Evolutionary conservation across 805 yeast genomes (phyloP).

Genomic region (Yarrowia sp.): DNA sequence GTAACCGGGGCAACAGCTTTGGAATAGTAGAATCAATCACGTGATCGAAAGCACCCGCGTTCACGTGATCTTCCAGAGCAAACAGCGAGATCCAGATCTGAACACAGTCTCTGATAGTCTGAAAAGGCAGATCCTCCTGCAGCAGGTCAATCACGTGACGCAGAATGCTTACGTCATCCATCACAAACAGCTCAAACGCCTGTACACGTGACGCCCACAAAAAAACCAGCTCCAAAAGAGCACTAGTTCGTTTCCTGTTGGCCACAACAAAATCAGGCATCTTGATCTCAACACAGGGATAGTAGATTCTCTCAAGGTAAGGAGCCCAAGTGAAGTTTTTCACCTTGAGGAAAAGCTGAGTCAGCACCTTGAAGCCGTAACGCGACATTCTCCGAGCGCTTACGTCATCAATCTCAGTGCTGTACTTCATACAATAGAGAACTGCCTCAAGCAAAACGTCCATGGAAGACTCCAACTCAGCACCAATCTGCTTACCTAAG

Average conservation of each 20-base stretch:
- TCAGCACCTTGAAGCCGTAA: conserved; percentile 62
- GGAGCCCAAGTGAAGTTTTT: conserved; percentile 56
- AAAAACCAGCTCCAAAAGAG: conserved; percentile 64
- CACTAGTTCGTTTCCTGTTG: conserved; percentile 80
- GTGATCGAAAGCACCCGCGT: conserved; percentile 38
- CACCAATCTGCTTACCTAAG: conserved; percentile 57
- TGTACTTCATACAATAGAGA: conserved; percentile 49
- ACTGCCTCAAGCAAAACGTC: conserved; percentile 56
- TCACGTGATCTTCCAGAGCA: conserved; percentile 48
- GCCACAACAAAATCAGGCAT: conserved; percentile 66
- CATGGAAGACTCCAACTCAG: conserved; percentile 50
- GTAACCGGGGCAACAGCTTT: conserved; percentile 34
- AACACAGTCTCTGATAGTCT: conserved; percentile 51
- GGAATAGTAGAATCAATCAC: conserved; percentile 36
- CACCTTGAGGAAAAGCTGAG: conserved; percentile 52
- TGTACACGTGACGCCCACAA: conserved; percentile 53
- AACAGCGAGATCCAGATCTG: conserved; percentile 50
- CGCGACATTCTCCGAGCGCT: conserved; percentile 62
- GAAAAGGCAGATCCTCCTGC: conserved; percentile 60
- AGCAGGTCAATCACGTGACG: conserved; percentile 56
- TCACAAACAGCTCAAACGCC: conserved; percentile 52
- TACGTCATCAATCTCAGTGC: conserved; percentile 45
- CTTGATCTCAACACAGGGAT: conserved; percentile 59
- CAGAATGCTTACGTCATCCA: conserved; percentile 56
- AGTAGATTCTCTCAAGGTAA: conserved; percentile 51